Evolutionary conservation across 2,329 filamentous ascomycete genomes (phyloP).

Genomic region (Xylariomycetidae sp.): DNA sequence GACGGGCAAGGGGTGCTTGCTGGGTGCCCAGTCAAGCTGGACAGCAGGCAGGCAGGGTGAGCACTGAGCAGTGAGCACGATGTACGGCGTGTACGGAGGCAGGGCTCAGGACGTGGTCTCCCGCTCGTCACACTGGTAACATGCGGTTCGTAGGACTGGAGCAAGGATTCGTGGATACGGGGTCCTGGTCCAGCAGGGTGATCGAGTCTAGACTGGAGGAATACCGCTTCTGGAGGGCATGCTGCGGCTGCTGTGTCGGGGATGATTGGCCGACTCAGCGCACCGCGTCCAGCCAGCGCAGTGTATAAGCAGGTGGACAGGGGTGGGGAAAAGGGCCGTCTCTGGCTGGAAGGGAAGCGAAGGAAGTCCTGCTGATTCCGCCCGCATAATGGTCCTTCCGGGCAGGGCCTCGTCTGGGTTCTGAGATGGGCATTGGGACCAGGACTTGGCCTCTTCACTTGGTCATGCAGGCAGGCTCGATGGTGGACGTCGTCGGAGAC

Average conservation of each 20-base stretch:
- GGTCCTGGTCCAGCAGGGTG: too few relatives aligned
- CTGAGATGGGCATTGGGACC: neutral
- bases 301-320: conserved; percentile 12
- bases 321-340: conserved; percentile 25
- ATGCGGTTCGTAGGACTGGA: conserved; percentile 11
- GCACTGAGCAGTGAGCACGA: neutral
- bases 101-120: conserved; percentile 1
- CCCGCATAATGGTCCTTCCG: conserved; percentile 7
- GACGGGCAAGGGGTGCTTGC: neutral
- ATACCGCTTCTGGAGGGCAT: conserved; percentile 10
- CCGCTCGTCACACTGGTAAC: conserved; percentile 14
- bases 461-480: too few relatives aligned
- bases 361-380: conserved; percentile 21
- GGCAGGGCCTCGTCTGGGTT: neutral
- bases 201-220: conserved; percentile 20
- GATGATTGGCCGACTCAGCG: conserved; percentile 22
- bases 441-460: too few relatives aligned
- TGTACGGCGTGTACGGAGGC: neutral
- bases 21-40: neutral
- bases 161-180: conserved; percentile 15
- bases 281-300: conserved; percentile 15
- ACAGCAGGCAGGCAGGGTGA: neutral
- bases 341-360: conserved; percentile 11
- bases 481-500: too few relatives aligned
- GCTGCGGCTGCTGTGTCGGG: conserved; percentile 9